These are phyloP conservation scores for Naumovozyma baii DNA, from an alignment of 805 yeast species.

Conservation along the genomic window DNA sequence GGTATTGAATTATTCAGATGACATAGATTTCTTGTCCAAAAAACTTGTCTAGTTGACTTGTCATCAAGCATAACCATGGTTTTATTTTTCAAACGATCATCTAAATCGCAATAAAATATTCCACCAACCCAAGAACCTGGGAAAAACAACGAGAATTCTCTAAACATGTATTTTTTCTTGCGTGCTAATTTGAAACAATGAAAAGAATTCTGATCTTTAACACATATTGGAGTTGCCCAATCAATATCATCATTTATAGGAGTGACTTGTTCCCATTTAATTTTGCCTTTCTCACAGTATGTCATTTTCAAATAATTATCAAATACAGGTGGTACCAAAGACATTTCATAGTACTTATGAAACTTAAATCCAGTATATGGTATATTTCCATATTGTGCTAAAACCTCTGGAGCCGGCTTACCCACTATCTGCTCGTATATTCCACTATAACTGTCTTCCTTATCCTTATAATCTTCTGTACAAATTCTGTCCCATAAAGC, in stretches of 20 bases:
- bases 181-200: conserved; percentile 53
- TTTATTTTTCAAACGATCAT: conserved; percentile 25
- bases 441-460: conserved; percentile 11
- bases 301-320: conserved; percentile 38
- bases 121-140: conserved; percentile 61
- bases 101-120: conserved; percentile 39
- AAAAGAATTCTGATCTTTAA: conserved; percentile 17
- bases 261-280: conserved; percentile 34
- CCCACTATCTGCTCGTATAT: conserved; percentile 21
- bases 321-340: conserved; percentile 31
- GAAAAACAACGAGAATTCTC: conserved; percentile 38
- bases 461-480: conserved; percentile 9
- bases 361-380: conserved; percentile 48
- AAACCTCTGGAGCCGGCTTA: conserved; percentile 15
- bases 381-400: background rate
- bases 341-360: conserved; percentile 39
- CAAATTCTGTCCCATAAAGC: conserved; percentile 14
- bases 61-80: conserved; percentile 10
- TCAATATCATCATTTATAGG: conserved; percentile 34
- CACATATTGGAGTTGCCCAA: conserved; percentile 43
- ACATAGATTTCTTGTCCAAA: conserved; percentile 23
- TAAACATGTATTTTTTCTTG: conserved; percentile 41
- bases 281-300: conserved; percentile 44
- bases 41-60: conserved; percentile 1
- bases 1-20: conserved; percentile 34